Conservation (phyloP, 169 alveolate genomes). For the Cyclospora cayetanensis region DNA sequence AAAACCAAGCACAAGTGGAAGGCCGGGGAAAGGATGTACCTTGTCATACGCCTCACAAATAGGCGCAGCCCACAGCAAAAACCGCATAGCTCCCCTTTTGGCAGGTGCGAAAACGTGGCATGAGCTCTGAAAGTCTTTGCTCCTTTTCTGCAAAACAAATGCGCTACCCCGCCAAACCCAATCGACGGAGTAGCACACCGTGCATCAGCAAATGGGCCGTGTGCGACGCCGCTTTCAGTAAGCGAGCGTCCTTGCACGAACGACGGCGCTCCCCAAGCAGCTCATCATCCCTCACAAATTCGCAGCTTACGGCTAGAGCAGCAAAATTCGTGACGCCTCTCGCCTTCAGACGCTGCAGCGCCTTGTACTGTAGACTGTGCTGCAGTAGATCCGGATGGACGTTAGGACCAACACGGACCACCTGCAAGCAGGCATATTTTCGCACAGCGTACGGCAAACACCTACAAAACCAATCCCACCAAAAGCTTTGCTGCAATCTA, state of each 20-base stretch:
- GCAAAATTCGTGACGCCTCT: slow-evolving; percentile 70
- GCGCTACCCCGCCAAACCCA: not conserved
- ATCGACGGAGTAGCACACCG: not conserved
- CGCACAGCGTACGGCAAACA: not conserved
- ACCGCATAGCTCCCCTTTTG: too few relatives aligned
- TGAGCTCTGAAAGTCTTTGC: not conserved
- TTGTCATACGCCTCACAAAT: too few relatives aligned
- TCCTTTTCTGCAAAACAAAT: not conserved
- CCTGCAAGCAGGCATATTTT: slow-evolving; percentile 70
- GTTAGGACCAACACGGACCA: slow-evolving; percentile 93
- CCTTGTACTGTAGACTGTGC: slow-evolving; percentile 87
- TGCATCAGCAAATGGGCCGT: not conserved
- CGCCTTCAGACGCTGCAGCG: slow-evolving; percentile 78
- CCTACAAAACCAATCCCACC: not conserved
- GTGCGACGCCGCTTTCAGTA: too few relatives aligned
- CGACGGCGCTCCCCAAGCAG: too few relatives aligned
- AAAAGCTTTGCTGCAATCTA: too few relatives aligned
- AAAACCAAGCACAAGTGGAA: not conserved
- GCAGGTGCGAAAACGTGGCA: too few relatives aligned
- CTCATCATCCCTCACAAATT: too few relatives aligned
- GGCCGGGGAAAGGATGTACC: not conserved
- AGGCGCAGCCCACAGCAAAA: too few relatives aligned
- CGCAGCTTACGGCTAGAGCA: slow-evolving; percentile 55
- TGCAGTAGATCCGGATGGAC: slow-evolving; percentile 88
- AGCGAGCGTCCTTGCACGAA: too few relatives aligned